phyloP scores from a whole-genome alignment of 805 yeast species.

The Cyberlindnera petersonii region DNA sequence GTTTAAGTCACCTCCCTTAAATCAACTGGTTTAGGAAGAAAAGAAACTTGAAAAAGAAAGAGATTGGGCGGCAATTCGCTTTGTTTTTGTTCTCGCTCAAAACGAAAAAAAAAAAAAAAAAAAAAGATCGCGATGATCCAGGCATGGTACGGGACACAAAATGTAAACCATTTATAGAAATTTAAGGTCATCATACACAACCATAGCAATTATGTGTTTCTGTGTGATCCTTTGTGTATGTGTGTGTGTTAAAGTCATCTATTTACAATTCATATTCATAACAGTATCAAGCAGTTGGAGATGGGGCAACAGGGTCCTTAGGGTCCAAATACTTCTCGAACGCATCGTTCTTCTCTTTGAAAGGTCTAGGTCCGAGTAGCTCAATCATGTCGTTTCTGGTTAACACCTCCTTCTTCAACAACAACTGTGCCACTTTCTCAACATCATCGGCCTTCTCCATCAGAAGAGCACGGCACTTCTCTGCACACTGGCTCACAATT shows the following conservation, averaged over 20 bases:
- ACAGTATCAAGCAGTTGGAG: background rate
- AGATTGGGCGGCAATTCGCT: background rate
- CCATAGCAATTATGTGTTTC: too few species aligned
- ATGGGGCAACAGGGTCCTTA: constrained; percentile 12
- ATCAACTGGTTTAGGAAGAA: too few species aligned
- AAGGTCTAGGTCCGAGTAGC: constrained; percentile 86
- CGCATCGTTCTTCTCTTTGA: constrained; percentile 86
- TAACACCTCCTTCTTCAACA: constrained; percentile 81
- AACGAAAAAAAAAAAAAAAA: constrained; percentile 3
- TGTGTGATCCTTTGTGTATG: too few species aligned
- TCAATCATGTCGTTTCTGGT: constrained; percentile 93
- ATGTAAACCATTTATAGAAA: too few species aligned
- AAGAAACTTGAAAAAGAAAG: too few species aligned
- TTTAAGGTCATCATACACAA: too few species aligned
- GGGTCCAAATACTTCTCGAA: constrained; percentile 66
- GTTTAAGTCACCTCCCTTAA: too few species aligned
- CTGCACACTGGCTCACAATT: constrained; percentile 72
- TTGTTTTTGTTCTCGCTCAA: constrained; percentile 2
- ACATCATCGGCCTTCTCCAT: constrained; percentile 70
- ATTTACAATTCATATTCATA: constrained; percentile 3
- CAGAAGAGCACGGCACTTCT: constrained; percentile 63
- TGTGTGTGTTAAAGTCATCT: too few species aligned
- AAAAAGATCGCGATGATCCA: too few species aligned
- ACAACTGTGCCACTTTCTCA: constrained; percentile 80
- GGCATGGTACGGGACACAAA: constrained; percentile 16